These are phyloP conservation scores for Russula ochroleuca DNA, from an alignment of 768 basidiomycete genomes.

Conservation along the genomic window DNA sequence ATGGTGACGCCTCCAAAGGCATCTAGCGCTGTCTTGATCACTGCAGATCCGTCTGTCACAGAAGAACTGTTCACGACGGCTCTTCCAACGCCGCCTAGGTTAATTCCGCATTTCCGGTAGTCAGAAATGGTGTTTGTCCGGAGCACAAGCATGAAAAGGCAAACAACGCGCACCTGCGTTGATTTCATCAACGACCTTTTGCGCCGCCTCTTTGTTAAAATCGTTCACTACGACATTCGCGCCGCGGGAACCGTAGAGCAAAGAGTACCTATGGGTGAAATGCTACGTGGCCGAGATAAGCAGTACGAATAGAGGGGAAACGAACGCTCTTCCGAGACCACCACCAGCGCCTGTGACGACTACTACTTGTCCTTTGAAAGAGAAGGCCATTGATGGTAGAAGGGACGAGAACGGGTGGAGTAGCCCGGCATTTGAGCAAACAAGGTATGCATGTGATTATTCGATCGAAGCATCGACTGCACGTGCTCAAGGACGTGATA, in stretches of 20 bases:
- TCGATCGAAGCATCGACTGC: background rate
- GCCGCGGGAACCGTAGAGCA: constrained; percentile 87
- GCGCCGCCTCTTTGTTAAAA: constrained; percentile 80
- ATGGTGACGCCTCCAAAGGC: constrained; percentile 81
- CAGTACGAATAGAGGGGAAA: constrained; percentile 22
- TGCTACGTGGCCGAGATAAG: background rate
- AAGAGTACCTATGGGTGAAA: constrained; percentile 63
- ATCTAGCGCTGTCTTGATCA: constrained; percentile 82
- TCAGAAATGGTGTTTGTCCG: background rate
- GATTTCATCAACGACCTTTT: constrained; percentile 91
- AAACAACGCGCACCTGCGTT: constrained; percentile 52
- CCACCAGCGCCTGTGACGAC: constrained; percentile 95
- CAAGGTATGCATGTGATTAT: constrained; percentile 11
- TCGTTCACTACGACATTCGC: constrained; percentile 96
- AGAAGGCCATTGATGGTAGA: constrained; percentile 45
- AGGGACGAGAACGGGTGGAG: background rate
- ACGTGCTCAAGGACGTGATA: constrained; percentile 8
- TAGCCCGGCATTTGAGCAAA: background rate
- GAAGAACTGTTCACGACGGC: constrained; percentile 85
- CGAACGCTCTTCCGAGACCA: constrained; percentile 88
- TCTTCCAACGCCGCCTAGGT: constrained; percentile 64
- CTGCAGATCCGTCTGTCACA: constrained; percentile 79
- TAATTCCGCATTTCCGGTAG: background rate
- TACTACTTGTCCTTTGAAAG: constrained; percentile 87
- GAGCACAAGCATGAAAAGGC: background rate